phyloP scores from a whole-genome alignment of 1,284 basidiomycete species.

The Ceratobasidium sp. region DNA sequence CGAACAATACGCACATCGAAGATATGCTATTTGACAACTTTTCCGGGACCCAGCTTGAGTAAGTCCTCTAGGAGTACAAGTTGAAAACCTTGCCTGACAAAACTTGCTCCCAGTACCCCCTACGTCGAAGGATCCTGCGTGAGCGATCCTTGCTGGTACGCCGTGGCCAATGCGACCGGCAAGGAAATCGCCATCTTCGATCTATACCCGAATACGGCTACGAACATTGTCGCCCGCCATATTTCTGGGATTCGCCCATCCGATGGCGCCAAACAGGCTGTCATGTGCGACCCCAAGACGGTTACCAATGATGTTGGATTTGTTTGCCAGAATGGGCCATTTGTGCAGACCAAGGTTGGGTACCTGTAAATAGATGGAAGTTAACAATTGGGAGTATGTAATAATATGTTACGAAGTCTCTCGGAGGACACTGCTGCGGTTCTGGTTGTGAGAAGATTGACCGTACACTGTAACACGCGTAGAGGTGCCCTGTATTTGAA shows the following conservation, averaged over 20 bases:
- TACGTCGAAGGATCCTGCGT: conserved; percentile 71
- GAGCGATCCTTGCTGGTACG: conserved; percentile 71
- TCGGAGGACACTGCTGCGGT: not conserved
- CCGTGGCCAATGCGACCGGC: conserved; percentile 66
- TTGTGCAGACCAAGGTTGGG: conserved; percentile 54
- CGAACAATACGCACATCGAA: conserved; percentile 68
- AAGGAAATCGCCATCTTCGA: conserved; percentile 71
- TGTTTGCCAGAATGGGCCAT: conserved; percentile 66
- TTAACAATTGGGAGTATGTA: not conserved
- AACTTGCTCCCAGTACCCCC: conserved; percentile 56
- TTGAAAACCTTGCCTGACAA: not conserved
- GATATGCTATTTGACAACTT: conserved; percentile 70
- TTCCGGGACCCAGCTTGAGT: conserved; percentile 67
- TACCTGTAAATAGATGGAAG: conserved; percentile 37
- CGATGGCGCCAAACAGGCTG: conserved; percentile 60
- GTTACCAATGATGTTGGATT: conserved; percentile 67
- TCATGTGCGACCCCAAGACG: conserved; percentile 68
- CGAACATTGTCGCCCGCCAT: conserved; percentile 65
- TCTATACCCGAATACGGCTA: conserved; percentile 66
- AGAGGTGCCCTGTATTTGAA: too few species aligned
- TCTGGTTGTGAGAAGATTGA: too few species aligned
- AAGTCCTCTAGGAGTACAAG: conserved; percentile 48
- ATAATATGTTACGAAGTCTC: not conserved
- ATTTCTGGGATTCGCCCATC: conserved; percentile 62
- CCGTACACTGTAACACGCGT: too few species aligned